Base-by-base conservation (phyloP, 139 green algal genomes). In the Chlamydomonas incerta region DNA sequence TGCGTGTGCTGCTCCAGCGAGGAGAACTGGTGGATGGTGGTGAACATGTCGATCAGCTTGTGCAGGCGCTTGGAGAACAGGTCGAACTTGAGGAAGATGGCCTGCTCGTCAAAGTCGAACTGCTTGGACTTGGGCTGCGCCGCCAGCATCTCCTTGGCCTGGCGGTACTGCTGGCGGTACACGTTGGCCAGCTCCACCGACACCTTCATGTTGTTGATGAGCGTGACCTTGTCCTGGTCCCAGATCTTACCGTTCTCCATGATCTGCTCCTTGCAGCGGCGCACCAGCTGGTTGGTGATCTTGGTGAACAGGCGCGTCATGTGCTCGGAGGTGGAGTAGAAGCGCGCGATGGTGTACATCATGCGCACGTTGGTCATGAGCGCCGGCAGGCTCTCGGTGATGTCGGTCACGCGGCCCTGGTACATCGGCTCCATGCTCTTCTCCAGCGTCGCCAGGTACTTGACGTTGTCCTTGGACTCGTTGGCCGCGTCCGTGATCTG, bases 391-490 rank as follows among this genome's bases (percentile, higher is more conserved):
- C 82, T 86, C 37, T 97, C 93, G n/a, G 95, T 93, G 60, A 98
- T 95, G 21, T 94, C 89, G 20, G 90, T 34, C 31, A 92, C 86
- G n/a, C 70, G 87, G 68, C 92, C 92, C 1, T 67, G 87, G 88
- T 96, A 97, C 90, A 98, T 93, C 26, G 94, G 92, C 93, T 97
- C 96, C 69, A 98, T 80, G 55, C 89, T 92, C 87, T 94, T 95
- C 88, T 98, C 95, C 87, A 98, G 89, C 10, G 95, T 98, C 37
- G 88, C 87, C 57, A 98, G 91, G 92, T 98, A 98, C 91, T 97
- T 97, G 62, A 98, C 93, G 52, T 98, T 98, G 87, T 98, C 96
- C 90, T 96, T 96, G 35, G 95, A 93, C 90, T 98, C 96, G n/a
- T 97, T 96, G 34, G 93, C 93, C 1, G 93, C 96, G 80, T 99